Evolutionary conservation across 2,329 filamentous ascomycete species (phyloP).

Genomic region (Rugonectria rugulosa): DNA sequence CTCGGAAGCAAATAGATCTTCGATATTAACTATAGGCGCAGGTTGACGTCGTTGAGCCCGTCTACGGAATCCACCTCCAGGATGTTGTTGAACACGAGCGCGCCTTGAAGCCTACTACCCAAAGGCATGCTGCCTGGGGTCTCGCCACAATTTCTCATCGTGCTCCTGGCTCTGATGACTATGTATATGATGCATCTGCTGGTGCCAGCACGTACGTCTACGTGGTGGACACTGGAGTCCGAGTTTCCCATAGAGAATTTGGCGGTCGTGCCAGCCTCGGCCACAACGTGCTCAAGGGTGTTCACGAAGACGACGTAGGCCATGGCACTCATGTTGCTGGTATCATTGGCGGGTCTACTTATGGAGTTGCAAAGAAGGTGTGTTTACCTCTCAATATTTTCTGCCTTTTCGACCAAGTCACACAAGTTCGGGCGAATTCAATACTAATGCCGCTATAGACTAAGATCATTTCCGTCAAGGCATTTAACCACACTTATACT

Average conservation of each 20-base stretch:
- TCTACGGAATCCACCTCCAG: conserved; percentile 31
- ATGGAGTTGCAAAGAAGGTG: conserved; percentile 53
- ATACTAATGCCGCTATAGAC: conserved; percentile 17
- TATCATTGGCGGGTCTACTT: conserved; percentile 48
- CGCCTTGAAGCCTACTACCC: conserved; percentile 35
- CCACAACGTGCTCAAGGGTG: conserved; percentile 46
- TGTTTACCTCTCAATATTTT: neutral
- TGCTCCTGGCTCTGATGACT: conserved; percentile 39
- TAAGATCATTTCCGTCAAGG: conserved; percentile 45
- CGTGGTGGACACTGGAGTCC: conserved; percentile 69
- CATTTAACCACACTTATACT: conserved; percentile 19
- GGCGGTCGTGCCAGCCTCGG: conserved; percentile 53
- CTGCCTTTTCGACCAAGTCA: too few species aligned
- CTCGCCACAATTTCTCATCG: conserved; percentile 39
- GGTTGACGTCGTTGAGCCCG: conserved; percentile 37
- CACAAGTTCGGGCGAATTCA: too few species aligned
- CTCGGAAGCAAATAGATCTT: too few species aligned
- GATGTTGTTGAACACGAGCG: conserved; percentile 30
- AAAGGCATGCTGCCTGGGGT: conserved; percentile 34
- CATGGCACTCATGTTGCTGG: conserved; percentile 55
- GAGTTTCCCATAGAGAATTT: conserved; percentile 59
- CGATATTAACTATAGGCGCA: conserved; percentile 12
- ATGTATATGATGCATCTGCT: conserved; percentile 58
- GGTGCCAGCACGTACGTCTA: conserved; percentile 63
- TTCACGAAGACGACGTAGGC: conserved; percentile 45